Conservation (phyloP, 371 early-diverging fungal genomes). For the Circinella umbellata region DNA sequence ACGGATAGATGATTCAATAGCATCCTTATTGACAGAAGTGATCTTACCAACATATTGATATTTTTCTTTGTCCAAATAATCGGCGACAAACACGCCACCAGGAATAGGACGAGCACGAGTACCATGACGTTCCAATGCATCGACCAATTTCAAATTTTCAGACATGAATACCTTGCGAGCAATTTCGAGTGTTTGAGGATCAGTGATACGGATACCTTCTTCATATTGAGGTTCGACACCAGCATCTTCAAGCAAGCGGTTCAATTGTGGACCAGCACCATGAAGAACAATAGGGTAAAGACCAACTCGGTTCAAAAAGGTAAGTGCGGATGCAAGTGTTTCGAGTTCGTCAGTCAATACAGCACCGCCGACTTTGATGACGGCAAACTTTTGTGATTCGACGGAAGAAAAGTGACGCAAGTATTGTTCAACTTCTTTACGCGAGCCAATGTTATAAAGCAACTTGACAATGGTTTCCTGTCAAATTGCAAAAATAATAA, state of each 20-base stretch:
- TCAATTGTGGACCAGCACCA: slow-evolving; percentile 97
- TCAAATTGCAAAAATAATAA: background rate
- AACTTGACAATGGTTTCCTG: slow-evolving; percentile 96
- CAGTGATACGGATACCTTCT: slow-evolving; percentile 97
- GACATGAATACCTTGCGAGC: slow-evolving; percentile 90
- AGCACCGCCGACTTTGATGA: slow-evolving; percentile 98
- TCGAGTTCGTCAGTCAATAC: slow-evolving; percentile 94
- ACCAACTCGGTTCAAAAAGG: slow-evolving; percentile 95
- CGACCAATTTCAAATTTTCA: slow-evolving; percentile 94
- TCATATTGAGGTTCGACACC: slow-evolving; percentile 91
- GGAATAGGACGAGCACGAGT: slow-evolving; percentile 94
- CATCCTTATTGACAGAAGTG: slow-evolving; percentile 85
- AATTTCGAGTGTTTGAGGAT: slow-evolving; percentile 87
- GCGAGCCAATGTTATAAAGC: slow-evolving; percentile 97
- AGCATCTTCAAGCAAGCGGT: slow-evolving; percentile 84
- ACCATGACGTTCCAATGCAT: slow-evolving; percentile 93
- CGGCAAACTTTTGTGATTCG: slow-evolving; percentile 98
- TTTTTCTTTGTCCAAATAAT: slow-evolving; percentile 90
- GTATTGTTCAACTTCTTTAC: slow-evolving; percentile 97
- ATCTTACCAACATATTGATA: slow-evolving; percentile 95
- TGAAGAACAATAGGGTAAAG: slow-evolving; percentile 97
- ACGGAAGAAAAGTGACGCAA: slow-evolving; percentile 94
- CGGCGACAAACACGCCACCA: slow-evolving; percentile 94
- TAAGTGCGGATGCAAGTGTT: slow-evolving; percentile 91
- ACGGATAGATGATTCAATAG: slow-evolving; percentile 88